Conservation (phyloP, 805 yeast species). For the Yamadazyma laniorum region DNA sequence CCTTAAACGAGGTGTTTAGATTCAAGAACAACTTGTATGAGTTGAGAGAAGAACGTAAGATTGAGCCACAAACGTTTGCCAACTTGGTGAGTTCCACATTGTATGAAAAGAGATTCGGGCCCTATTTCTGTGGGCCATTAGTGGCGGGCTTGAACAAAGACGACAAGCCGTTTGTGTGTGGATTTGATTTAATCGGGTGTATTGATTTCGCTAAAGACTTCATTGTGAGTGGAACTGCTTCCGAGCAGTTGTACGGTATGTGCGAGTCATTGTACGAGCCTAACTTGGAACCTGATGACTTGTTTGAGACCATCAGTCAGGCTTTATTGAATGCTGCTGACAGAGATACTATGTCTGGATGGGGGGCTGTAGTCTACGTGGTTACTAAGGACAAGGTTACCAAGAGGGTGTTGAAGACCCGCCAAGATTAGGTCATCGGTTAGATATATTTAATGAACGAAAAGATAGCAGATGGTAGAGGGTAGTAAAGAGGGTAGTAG, state of each 20-base stretch:
- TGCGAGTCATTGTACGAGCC: slow-evolving; percentile 97
- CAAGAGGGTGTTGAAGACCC: slow-evolving; percentile 83
- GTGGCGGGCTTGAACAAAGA: slow-evolving; percentile 92
- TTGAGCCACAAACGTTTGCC: slow-evolving; percentile 93
- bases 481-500: too few species aligned
- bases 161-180: slow-evolving; percentile 85
- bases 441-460: neutral
- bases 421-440: slow-evolving; percentile 73
- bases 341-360: slow-evolving; percentile 95
- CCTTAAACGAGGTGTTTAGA: slow-evolving; percentile 78
- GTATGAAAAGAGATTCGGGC: slow-evolving; percentile 91
- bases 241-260: slow-evolving; percentile 98
- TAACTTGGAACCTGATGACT: slow-evolving; percentile 86
- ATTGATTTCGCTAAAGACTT: slow-evolving; percentile 94
- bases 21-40: slow-evolving; percentile 85
- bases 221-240: slow-evolving; percentile 92
- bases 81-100: slow-evolving; percentile 86
- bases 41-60: slow-evolving; percentile 83
- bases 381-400: slow-evolving; percentile 89
- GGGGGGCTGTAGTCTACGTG: slow-evolving; percentile 96
- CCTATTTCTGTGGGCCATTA: slow-evolving; percentile 94
- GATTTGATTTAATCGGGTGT: slow-evolving; percentile 95
- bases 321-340: slow-evolving; percentile 92
- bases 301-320: slow-evolving; percentile 93
- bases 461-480: neutral